These are phyloP conservation scores for Iodosphaeria phyllophila DNA, from an alignment of 2,329 filamentous ascomycete genomes.

Conservation along the genomic window DNA sequence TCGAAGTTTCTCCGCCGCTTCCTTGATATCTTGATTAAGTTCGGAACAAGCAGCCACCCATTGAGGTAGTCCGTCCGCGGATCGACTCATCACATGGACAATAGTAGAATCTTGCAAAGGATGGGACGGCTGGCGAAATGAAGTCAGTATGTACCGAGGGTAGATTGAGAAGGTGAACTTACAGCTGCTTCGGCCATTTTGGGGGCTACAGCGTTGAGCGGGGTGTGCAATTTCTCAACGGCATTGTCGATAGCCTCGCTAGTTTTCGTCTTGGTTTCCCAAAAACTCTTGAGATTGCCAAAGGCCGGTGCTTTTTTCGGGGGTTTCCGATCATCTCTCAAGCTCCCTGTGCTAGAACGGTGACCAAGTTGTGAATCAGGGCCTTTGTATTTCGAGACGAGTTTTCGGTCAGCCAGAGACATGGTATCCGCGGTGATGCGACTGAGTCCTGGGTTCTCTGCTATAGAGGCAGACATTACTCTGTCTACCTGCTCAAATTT, in stretches of 20 bases:
- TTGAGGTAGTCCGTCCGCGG: constrained; percentile 15
- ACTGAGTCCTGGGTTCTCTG: too few species aligned
- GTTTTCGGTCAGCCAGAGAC: constrained; percentile 22
- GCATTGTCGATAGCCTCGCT: background rate
- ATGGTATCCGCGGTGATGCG: constrained; percentile 25
- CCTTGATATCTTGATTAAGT: constrained; percentile 24
- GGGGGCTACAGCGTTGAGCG: too few species aligned
- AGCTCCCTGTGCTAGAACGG: background rate
- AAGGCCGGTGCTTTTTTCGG: background rate
- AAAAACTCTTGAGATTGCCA: background rate
- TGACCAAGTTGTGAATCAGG: too few species aligned
- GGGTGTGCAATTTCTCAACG: too few species aligned
- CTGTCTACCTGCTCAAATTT: constrained; percentile 21
- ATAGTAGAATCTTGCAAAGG: constrained; percentile 37
- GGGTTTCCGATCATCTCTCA: constrained; percentile 1
- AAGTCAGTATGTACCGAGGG: constrained; percentile 11
- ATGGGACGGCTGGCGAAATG: constrained; percentile 35
- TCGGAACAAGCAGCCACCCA: constrained; percentile 37
- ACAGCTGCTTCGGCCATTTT: too few species aligned
- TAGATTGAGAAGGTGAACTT: background rate
- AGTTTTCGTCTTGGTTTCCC: background rate
- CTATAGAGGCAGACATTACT: constrained; percentile 6
- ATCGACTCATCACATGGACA: constrained; percentile 22
- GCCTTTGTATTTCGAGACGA: background rate
- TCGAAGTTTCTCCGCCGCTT: too few species aligned